These are phyloP conservation scores for Wickerhamomyces chambardii DNA, from an alignment of 805 yeast genomes.

Conservation along the genomic window DNA sequence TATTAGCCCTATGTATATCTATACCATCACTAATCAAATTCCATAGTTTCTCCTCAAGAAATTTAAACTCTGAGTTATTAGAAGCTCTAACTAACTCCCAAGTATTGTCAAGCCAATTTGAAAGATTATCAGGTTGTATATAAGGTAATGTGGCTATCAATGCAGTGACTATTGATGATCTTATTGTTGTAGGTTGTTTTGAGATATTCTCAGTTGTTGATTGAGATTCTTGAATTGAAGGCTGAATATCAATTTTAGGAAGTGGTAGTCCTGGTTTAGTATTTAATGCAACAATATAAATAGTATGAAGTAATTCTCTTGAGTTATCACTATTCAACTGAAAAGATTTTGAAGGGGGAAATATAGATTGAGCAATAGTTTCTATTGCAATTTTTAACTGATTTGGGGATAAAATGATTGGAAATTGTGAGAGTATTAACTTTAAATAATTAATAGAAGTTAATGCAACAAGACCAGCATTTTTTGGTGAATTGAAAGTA, in stretches of 20 bases:
- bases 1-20: constrained; percentile 44
- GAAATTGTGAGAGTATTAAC: constrained; percentile 46
- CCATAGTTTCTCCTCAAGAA: constrained; percentile 38
- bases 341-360: constrained; percentile 26
- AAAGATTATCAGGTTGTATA: constrained; percentile 31
- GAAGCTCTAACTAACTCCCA: constrained; percentile 27
- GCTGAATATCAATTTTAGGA: constrained; percentile 1
- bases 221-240: not conserved
- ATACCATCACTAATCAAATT: constrained; percentile 45
- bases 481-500: constrained; percentile 14
- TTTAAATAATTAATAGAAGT: constrained; percentile 31
- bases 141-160: constrained; percentile 46
- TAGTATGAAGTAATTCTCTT: constrained; percentile 29
- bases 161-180: constrained; percentile 39
- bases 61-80: constrained; percentile 25
- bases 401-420: constrained; percentile 36
- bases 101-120: constrained; percentile 37
- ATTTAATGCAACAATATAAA: constrained; percentile 31
- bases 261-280: constrained; percentile 19
- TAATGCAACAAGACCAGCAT: constrained; percentile 12
- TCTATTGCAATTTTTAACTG: constrained; percentile 53
- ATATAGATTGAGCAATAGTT: constrained; percentile 37
- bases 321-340: constrained; percentile 17
- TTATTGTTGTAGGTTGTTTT: constrained; percentile 22
- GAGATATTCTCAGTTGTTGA: constrained; percentile 2